Evolutionary conservation across 192 early-diverging fungal species (phyloP), one percentile per base, ranked within the genome.

Genomic region (Phycomyces blakesleeanus): DNA sequence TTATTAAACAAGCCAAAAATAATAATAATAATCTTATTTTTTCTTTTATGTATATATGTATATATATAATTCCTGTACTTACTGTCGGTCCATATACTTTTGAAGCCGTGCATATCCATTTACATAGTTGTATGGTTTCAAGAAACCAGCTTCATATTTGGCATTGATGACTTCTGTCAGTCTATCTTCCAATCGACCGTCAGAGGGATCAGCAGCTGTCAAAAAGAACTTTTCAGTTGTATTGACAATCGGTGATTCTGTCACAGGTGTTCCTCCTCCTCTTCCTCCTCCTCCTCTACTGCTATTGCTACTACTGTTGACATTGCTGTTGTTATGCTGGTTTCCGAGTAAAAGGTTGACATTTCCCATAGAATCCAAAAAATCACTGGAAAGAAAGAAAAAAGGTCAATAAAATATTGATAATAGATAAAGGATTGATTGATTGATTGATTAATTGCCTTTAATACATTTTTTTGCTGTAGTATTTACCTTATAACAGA

Each of bases 111-210:
- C 82, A 73, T 98, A 98, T 0, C 90, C 90, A 67, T 85, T 92
- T 67, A 93, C 88, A 76, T 96, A 96, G 79, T 98, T 95, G 85
- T 95, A 95, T 18, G 96, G 96, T 70, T 94, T 95, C 57, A 98
- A 78, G 57, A 96, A 85, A 0, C 96, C 96, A 18, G 94, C 94
- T 65, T 98, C 93, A 61, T 93, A 93, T 69, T 98, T 98, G 11
- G 96, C 94, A 67, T 89, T 89, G 71, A 98, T 94, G 20, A 98
- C 89, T 61, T 93, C 89, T 22, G 84, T 91, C 63, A 98, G 79
- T 66, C 95, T 86, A 64, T 93, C 94, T 75, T 94, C 93, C 7
- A 87, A 85, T 39, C 87, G 84, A 21, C 89, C 89, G 59, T 94
- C 91, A 24, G 78, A 83, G 0, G 96, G 96, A 69, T 98, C 93